phyloP scores from a whole-genome alignment of 257 asterid genomes.

The Nicotiana sylvestris region DNA sequence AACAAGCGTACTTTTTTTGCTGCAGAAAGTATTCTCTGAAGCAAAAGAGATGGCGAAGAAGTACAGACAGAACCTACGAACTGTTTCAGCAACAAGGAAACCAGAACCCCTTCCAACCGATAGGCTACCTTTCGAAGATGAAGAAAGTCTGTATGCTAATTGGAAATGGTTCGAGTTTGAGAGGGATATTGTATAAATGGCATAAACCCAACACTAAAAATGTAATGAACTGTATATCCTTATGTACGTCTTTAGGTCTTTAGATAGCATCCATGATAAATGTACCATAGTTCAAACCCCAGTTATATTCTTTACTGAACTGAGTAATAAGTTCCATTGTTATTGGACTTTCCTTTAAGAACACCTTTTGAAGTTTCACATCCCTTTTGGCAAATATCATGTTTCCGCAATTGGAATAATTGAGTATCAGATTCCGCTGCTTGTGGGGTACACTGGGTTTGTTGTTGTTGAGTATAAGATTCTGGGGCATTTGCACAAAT shows the following conservation, averaged over 20 bases:
- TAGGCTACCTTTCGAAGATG: conserved; percentile 64
- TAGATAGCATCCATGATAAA: conserved; percentile 1
- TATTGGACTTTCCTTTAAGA: background rate
- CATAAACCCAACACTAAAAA: conserved; percentile 13
- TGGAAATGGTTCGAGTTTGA: conserved; percentile 90
- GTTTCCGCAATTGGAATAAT: background rate
- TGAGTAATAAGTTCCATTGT: background rate
- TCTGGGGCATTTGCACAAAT: background rate
- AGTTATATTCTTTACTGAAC: background rate
- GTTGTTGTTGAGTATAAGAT: too few species aligned
- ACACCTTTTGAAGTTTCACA: background rate
- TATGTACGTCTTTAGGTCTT: background rate
- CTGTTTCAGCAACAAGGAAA: conserved; percentile 34
- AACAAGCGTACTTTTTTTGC: background rate
- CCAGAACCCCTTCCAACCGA: conserved; percentile 45
- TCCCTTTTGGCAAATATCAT: background rate
- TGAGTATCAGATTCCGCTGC: background rate
- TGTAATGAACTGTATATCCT: conserved; percentile 5
- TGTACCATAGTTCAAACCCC: background rate
- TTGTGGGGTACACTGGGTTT: too few species aligned
- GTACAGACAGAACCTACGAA: conserved; percentile 50
- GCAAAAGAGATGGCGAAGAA: conserved; percentile 84
- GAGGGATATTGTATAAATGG: conserved; percentile 27
- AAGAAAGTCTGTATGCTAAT: conserved; percentile 64
- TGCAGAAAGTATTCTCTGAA: conserved; percentile 80